Conservation (phyloP, 192 early-diverging fungal species). For the Coemansia aciculifera region DNA sequence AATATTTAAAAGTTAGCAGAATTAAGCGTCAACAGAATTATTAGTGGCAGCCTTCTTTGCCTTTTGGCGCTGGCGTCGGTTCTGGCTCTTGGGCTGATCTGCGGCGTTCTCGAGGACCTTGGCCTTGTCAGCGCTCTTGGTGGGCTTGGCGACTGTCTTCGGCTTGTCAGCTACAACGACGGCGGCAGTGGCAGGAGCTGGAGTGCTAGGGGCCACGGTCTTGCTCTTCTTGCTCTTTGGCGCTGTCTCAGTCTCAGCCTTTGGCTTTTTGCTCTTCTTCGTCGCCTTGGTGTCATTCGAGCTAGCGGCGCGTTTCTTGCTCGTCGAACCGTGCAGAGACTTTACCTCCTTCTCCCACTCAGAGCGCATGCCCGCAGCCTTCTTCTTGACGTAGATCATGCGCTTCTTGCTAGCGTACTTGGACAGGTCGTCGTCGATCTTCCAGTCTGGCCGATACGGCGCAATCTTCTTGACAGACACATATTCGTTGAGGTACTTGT, state of each 20-base stretch:
- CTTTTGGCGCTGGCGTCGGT: conserved; percentile 49
- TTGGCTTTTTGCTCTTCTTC: conserved; percentile 44
- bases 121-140: conserved; percentile 5
- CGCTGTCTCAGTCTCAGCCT: conserved; percentile 15
- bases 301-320: conserved; percentile 37
- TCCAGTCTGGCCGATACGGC: conserved; percentile 68
- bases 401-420: conserved; percentile 63
- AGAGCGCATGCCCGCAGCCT: conserved; percentile 21
- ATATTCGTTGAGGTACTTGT: conserved; percentile 81
- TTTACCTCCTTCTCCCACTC: conserved; percentile 34
- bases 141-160: background rate
- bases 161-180: background rate
- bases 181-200: background rate
- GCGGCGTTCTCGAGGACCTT: background rate
- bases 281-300: conserved; percentile 11
- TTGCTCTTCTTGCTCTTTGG: conserved; percentile 29
- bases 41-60: conserved; percentile 20
- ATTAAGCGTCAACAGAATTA: background rate
- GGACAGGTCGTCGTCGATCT: conserved; percentile 49
- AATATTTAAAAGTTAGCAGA: background rate
- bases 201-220: background rate
- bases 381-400: conserved; percentile 52
- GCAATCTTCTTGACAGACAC: conserved; percentile 86
- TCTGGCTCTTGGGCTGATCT: conserved; percentile 19
- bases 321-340: conserved; percentile 26